Evolutionary conservation across 306 rosid genomes (phyloP), one percentile per base, ranked within the genome.

Genomic region (Calophaca sinica): DNA sequence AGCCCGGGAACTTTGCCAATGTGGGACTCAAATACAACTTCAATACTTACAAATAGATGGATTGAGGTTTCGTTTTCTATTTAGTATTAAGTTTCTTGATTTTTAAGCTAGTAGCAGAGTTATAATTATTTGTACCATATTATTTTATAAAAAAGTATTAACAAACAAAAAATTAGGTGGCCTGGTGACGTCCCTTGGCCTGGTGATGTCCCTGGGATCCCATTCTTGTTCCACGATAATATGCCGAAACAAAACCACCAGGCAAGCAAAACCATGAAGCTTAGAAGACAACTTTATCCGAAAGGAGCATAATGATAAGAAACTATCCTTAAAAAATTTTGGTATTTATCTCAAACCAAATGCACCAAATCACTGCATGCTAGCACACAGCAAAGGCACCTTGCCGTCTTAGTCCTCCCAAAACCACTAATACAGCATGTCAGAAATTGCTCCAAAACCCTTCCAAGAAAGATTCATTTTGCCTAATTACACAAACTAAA

Each of bases 371-470:
- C 72, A 39, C 15, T 14, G 72, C 26, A 61, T 1, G 2, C 55
- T 14, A n/a, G n/a, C n/a, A 51, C 48, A 61, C 5, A 59, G 64
- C 53, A 70, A 50, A 46, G 29, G 70, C 31, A 69, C 69, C 28
- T 49, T 36, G 54, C 20, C 20, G 6, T 14, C 12, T 68, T 59
- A 48, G 26, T 68, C 62, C 26, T 2, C 59, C 28, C 42, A 76
- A 76, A 77, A 33, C 81, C 62, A 46, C 75, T 58, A 67, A 45
- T 44, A 48, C 7, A 58, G 39, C 62, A 57, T 41, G 41, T 45
- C 38, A 57, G 61, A 55, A 67, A 36, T 68, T 76, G 20, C 60
- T 46, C 55, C 7, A 31, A 48, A 68, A 55, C 46, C 69, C 62
- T 57, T 48, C 12, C 2, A 1, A 38, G 67, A 57, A 44, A 13